Conservation (phyloP, 176 grass and related monocot genomes). For the Secale cereale region DNA sequence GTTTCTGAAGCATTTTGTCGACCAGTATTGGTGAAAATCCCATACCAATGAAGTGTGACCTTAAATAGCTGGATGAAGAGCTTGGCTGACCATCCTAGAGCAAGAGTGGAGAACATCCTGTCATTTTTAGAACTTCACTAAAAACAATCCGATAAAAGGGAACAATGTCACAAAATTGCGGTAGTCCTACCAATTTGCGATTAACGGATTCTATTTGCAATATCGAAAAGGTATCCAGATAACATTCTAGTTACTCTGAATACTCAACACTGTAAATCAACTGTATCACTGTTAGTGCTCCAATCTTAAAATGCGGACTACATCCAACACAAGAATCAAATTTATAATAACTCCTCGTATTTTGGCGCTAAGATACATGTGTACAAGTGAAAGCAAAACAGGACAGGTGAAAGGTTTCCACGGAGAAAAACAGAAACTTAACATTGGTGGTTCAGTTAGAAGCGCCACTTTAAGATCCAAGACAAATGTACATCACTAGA, state of each 20-base stretch:
- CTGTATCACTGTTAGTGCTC: background rate
- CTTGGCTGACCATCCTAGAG: constrained; percentile 52
- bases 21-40: constrained; percentile 67
- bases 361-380: background rate
- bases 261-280: background rate
- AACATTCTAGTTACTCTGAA: background rate
- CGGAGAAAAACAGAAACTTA: background rate
- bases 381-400: background rate
- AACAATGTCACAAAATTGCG: background rate
- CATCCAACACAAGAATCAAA: background rate
- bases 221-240: background rate
- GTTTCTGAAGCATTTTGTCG: constrained; percentile 63
- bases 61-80: constrained; percentile 54
- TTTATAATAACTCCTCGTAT: background rate
- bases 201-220: background rate
- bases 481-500: background rate
- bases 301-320: background rate
- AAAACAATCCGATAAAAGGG: background rate
- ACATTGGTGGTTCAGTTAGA: background rate
- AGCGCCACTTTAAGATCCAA: background rate
- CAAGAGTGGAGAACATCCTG: constrained; percentile 22
- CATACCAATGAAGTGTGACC: constrained; percentile 69
- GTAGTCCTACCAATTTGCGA: background rate
- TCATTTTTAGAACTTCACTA: constrained; percentile 6
- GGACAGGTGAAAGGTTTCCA: no score